Conservation (phyloP, 345 rosid species). For the Microcos paniculata region DNA sequence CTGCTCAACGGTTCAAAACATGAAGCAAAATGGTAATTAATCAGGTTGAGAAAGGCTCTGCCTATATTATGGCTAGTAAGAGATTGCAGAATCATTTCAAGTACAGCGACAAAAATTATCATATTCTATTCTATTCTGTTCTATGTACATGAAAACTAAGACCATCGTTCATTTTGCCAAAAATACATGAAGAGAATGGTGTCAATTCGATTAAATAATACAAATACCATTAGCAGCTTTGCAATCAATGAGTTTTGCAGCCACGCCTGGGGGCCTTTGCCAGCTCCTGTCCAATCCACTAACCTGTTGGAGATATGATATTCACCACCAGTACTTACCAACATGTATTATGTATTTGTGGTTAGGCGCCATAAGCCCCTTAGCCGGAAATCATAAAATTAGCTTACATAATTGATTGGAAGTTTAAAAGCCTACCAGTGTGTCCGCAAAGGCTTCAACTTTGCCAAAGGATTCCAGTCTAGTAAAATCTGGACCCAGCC, state of each 20-base stretch:
- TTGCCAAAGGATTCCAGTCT: slow-evolving; percentile 92
- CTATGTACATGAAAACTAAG: not conserved
- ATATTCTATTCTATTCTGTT: not conserved
- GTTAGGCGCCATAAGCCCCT: not conserved
- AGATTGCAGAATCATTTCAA: not conserved
- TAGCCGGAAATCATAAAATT: not conserved
- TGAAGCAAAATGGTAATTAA: not conserved
- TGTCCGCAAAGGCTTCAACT: slow-evolving; percentile 87
- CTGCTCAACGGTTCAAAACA: slow-evolving; percentile 27
- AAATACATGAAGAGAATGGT: not conserved
- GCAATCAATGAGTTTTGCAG: slow-evolving; percentile 71
- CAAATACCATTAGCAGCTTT: slow-evolving; percentile 64
- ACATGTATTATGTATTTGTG: not conserved
- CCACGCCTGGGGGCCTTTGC: slow-evolving; percentile 81
- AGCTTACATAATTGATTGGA: not conserved
- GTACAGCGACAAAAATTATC: too few relatives aligned
- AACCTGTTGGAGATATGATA: slow-evolving; percentile 40
- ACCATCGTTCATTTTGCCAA: not conserved
- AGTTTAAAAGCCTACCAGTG: slow-evolving; percentile 47
- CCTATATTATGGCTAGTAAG: not conserved
- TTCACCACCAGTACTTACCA: not conserved
- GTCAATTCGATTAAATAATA: not conserved
- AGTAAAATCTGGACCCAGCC: slow-evolving; percentile 91
- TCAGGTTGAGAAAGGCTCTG: not conserved
- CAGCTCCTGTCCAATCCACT: slow-evolving; percentile 96